These are phyloP conservation scores for Pseudognaphalium luteoalbum DNA, from an alignment of 129 eudicot genomes.

Conservation along the genomic window DNA sequence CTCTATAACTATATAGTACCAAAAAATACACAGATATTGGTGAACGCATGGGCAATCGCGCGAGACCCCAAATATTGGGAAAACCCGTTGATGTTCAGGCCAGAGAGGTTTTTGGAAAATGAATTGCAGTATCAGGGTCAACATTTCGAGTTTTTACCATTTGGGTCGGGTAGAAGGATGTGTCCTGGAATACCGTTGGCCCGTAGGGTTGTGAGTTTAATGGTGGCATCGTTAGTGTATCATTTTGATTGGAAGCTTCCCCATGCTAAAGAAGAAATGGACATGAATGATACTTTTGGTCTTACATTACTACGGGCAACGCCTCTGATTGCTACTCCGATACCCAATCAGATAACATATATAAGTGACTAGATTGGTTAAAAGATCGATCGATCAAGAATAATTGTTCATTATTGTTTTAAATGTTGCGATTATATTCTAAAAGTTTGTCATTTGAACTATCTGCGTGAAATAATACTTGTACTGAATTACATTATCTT, in stretches of 20 bases:
- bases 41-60: neutral
- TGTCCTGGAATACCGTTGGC: neutral
- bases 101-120: neutral
- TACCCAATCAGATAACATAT: too few relatives aligned
- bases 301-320: neutral
- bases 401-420: too few relatives aligned
- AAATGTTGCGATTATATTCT: too few relatives aligned
- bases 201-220: neutral
- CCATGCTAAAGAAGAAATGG: neutral
- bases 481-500: too few relatives aligned
- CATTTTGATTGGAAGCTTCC: conserved; percentile 8
- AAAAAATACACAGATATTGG: too few relatives aligned
- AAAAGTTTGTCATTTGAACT: too few relatives aligned
- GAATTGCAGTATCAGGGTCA: neutral
- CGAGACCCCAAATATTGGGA: neutral
- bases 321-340: neutral
- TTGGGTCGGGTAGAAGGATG: neutral
- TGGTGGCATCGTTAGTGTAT: neutral
- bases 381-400: too few relatives aligned
- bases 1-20: too few relatives aligned
- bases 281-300: neutral
- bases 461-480: too few relatives aligned
- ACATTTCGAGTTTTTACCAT: neutral
- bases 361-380: too few relatives aligned
- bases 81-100: neutral